Base-by-base conservation (phyloP, 208 protist genomes). In the Leishmania major region DNA sequence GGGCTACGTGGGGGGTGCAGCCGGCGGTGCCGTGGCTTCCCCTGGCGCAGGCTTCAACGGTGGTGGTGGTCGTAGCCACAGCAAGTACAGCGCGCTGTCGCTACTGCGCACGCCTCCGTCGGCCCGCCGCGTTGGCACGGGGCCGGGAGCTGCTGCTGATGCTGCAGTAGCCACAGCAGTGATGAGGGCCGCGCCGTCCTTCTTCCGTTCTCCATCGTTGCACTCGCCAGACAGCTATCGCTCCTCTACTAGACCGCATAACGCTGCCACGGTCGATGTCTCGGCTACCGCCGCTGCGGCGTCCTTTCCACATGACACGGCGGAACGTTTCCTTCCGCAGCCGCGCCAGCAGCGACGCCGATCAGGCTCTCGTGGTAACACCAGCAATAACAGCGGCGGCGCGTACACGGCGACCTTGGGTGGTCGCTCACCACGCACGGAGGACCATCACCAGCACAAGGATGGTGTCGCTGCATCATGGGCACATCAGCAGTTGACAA, bases 181-280 rank as follows among this genome's bases (percentile, higher is more conserved):
- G 57, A 35, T 37, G 0, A 49, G 15, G 25, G 57, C 15, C 7
- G 45, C 40, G 4, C 7, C 45, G 2, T 53, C 70, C 28, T 53
- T 31, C 43, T 53, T 74, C 70, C 40, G 57, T 8, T 85, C 77
- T 51, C 57, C 71, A 40, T 80, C 70, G 37, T 51, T 43, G 53
- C 73, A 86, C 83, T 82, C 83, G 1, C 78, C 73, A 13, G 83
- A 82, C 3, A 79, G 83, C 73, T 79, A 80, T 60, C 83, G 64
- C 5, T 82, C 83, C 22, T 80, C 83, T 25, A 82, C 77, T 17
- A 72, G 69, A 40, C 83, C 83, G 57, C 55, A 82, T 55, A 59
- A 62, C 15, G 62, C 43, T 77, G 31, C 49, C 51, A 77, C 72
- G 31, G 51, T 8, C 0, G 49, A 43, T 62, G 70, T 28, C 13